Conservation (phyloP, 2,329 filamentous ascomycete species). For the Phaeophleospora eucalypticola region DNA sequence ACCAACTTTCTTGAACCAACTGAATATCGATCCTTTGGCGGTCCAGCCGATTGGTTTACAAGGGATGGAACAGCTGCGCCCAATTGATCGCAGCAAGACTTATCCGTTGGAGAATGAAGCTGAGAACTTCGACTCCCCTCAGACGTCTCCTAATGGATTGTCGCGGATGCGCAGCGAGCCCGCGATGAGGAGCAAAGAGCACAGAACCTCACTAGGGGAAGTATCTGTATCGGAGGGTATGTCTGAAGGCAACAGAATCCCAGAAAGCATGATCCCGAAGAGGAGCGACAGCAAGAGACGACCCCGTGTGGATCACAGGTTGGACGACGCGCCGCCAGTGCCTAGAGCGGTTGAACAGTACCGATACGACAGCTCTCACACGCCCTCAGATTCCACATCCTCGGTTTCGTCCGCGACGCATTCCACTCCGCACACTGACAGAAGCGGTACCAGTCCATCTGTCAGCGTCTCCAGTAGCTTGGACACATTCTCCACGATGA, state of each 20-base stretch:
- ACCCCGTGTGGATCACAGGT: slow-evolving; percentile 24
- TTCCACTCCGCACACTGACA: slow-evolving; percentile 24
- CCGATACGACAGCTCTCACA: slow-evolving; percentile 25
- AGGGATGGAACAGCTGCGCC: slow-evolving; percentile 5
- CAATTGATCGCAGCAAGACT: slow-evolving; percentile 20
- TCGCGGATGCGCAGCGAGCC: slow-evolving; percentile 20
- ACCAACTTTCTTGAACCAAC: slow-evolving; percentile 24
- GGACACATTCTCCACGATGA: slow-evolving; percentile 25
- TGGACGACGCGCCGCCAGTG: slow-evolving; percentile 32
- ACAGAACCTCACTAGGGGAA: slow-evolving; percentile 11
- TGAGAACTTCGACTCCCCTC: not conserved
- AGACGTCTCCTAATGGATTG: slow-evolving; percentile 3
- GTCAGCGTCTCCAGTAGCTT: slow-evolving; percentile 32
- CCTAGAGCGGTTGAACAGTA: slow-evolving; percentile 28
- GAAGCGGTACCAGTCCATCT: slow-evolving; percentile 29
- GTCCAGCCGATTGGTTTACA: slow-evolving; percentile 13
- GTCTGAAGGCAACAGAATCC: not conserved
- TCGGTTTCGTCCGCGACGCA: slow-evolving; percentile 26
- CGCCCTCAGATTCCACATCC: slow-evolving; percentile 29
- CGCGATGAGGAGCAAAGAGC: slow-evolving; percentile 9
- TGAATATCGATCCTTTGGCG: slow-evolving; percentile 26
- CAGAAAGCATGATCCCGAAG: not conserved
- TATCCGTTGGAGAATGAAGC: slow-evolving; percentile 12
- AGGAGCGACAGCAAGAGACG: slow-evolving; percentile 22
- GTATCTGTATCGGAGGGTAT: slow-evolving; percentile 3